Evolutionary conservation across 2,329 filamentous ascomycete genomes (phyloP), one percentile per base, ranked within the genome.

Genomic region (Cladosporium oxysporum): DNA sequence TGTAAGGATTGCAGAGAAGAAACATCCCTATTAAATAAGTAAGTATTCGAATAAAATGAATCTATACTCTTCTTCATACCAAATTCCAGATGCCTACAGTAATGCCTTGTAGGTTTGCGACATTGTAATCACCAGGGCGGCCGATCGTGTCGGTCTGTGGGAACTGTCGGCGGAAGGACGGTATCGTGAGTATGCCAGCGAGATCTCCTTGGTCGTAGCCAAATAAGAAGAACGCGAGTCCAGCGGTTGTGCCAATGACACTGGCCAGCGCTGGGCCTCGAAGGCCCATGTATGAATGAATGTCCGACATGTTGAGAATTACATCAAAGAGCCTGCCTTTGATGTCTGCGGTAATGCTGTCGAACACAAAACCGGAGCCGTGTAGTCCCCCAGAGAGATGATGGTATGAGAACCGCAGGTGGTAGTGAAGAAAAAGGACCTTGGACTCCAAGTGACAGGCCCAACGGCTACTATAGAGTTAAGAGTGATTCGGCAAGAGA

Each of bases 171-270:
- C 87, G 79, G 70, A 91, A 91, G 2, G 83, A 83, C 29, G 83
- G 79, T 72, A 93, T 83, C 2, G 90, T 91, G 64, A 93, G 80
- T 69, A 93, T 87, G 31, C 70, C 68, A 44, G 69, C 71, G 11
- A 72, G 66, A 61, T 72, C 71, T 52, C 69, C 79, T 76, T 91
- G 89, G 76, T 92, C 90, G 88, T 86, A 87, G 50, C 85, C 85
- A 68, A 87, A 83, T 57, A 69, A 29, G 57, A 60, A 65, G 55
- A 64, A 62, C 11, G 55, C 58, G 5, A 62, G 47, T 33, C 59
- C 65, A 16, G 65, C 52, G 26, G 59, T 41, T 21, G 44, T 35
- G 6, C 64, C 64, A 23, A 66, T 66, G 33, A 61, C 49, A 35
- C 35, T 66, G 26, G 58, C 50, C 5, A 66, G 64, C 14, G 64